These are phyloP conservation scores for Eucalyptus brandiana DNA, from an alignment of 345 rosid genomes.

Conservation along the genomic window DNA sequence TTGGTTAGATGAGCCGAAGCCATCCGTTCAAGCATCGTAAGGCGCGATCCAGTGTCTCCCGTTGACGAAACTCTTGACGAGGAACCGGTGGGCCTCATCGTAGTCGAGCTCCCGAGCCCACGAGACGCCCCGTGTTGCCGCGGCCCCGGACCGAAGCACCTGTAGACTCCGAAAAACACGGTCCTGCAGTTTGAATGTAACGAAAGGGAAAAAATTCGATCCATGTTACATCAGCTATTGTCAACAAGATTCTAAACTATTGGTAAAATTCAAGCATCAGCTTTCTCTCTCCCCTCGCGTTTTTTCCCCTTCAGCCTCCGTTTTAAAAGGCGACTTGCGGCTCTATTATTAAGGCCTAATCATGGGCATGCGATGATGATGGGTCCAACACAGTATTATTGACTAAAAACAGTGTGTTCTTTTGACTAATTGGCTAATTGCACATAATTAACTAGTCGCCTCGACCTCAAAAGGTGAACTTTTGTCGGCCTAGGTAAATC, in stretches of 20 bases:
- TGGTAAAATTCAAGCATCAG: neutral
- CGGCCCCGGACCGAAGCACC: conserved; percentile 83
- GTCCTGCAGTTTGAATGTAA: conserved; percentile 32
- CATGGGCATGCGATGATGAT: neutral
- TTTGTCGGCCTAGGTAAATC: neutral
- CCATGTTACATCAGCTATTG: neutral
- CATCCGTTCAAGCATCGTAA: conserved; percentile 18
- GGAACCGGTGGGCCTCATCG: conserved; percentile 71
- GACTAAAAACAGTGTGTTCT: neutral
- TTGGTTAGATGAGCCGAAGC: neutral
- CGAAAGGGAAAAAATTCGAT: neutral
- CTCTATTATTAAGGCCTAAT: neutral
- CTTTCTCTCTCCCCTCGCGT: neutral
- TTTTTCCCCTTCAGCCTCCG: neutral
- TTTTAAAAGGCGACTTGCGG: neutral
- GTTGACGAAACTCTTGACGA: conserved; percentile 84
- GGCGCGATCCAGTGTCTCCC: conserved; percentile 94
- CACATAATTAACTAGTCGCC: neutral
- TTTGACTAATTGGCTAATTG: neutral
- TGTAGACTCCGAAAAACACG: conserved; percentile 79
- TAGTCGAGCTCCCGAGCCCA: conserved; percentile 87
- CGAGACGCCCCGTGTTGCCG: conserved; percentile 57
- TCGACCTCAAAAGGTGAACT: neutral
- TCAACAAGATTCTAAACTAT: neutral
- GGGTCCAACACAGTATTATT: neutral